A percentile compares a stretch with the other conserved stretches of the same genome.
phyloP scores from a whole-genome alignment of 2,329 filamentous ascomycete species.

The Elsinoe australis region DNA sequence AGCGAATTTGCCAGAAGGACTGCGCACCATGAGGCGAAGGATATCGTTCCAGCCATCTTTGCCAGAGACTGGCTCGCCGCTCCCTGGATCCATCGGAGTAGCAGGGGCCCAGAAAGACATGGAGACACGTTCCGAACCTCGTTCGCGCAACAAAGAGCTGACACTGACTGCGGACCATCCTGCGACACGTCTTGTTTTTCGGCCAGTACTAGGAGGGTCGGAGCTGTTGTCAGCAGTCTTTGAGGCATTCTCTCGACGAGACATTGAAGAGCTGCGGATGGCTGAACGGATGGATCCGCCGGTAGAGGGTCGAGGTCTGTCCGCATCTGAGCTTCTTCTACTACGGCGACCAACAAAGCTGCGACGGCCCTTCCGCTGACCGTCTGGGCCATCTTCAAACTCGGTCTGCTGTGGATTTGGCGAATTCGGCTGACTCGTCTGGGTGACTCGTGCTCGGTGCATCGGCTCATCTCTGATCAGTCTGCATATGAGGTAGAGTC shows the following conservation, averaged over 20 bases:
- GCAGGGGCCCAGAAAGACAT: slow-evolving; percentile 20
- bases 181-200: slow-evolving; percentile 58
- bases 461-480: slow-evolving; percentile 55
- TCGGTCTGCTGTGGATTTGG: slow-evolving; percentile 13
- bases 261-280: slow-evolving; percentile 4
- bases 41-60: slow-evolving; percentile 65
- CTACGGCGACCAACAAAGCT: slow-evolving; percentile 7
- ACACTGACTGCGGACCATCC: slow-evolving; percentile 72
- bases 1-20: slow-evolving; percentile 59
- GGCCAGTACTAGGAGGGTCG: slow-evolving; percentile 23
- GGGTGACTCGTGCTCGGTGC: slow-evolving; percentile 1
- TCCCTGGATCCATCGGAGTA: slow-evolving; percentile 15
- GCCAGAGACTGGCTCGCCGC: slow-evolving; percentile 24
- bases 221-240: not conserved
- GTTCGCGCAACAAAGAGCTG: slow-evolving; percentile 60
- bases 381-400: slow-evolving; percentile 9
- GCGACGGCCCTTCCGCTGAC: not conserved
- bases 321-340: slow-evolving; percentile 12
- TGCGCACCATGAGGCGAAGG: slow-evolving; percentile 65
- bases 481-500: slow-evolving; percentile 77
- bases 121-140: slow-evolving; percentile 15
- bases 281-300: slow-evolving; percentile 5
- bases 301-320: slow-evolving; percentile 5
- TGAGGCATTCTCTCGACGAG: not conserved
- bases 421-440: slow-evolving; percentile 2